phyloP scores from a whole-genome alignment of 257 asterid genomes.

The Petrea volubilis region DNA sequence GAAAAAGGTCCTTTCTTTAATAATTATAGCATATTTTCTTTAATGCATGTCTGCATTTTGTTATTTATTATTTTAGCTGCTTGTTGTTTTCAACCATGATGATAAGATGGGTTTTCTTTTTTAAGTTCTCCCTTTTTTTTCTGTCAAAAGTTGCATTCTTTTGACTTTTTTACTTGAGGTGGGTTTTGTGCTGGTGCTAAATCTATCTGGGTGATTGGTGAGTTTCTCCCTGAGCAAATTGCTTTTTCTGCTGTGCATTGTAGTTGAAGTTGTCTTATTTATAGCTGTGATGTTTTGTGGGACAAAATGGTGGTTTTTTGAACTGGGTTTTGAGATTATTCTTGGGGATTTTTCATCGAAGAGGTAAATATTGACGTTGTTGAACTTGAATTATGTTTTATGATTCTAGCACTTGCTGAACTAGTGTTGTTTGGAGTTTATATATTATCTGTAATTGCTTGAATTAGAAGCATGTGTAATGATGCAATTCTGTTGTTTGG shows the following conservation, averaged over 20 bases:
- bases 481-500: conserved; percentile 15
- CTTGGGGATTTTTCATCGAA: conserved; percentile 10
- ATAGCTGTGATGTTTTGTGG: conserved; percentile 13
- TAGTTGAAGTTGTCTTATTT: conserved; percentile 16
- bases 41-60: conserved; percentile 13
- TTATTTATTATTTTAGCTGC: conserved; percentile 30
- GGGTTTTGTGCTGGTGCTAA: conserved; percentile 37
- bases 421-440: not conserved
- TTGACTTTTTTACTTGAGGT: conserved; percentile 25
- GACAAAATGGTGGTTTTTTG: conserved; percentile 20
- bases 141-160: conserved; percentile 47
- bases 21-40: conserved; percentile 18
- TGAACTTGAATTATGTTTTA: not conserved
- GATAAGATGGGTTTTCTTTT: conserved; percentile 34
- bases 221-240: conserved; percentile 14
- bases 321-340: conserved; percentile 24
- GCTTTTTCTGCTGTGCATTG: conserved; percentile 24
- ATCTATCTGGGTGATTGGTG: conserved; percentile 44
- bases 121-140: conserved; percentile 28
- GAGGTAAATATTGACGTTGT: conserved; percentile 24
- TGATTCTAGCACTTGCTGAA: not conserved
- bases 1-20: conserved; percentile 52
- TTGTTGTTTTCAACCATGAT: conserved; percentile 31
- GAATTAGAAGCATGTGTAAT: not conserved
- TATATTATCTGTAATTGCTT: not conserved